Evolutionary conservation across 2,329 filamentous ascomycete genomes (phyloP).

Genomic region (Chrysoporthe cubensis): DNA sequence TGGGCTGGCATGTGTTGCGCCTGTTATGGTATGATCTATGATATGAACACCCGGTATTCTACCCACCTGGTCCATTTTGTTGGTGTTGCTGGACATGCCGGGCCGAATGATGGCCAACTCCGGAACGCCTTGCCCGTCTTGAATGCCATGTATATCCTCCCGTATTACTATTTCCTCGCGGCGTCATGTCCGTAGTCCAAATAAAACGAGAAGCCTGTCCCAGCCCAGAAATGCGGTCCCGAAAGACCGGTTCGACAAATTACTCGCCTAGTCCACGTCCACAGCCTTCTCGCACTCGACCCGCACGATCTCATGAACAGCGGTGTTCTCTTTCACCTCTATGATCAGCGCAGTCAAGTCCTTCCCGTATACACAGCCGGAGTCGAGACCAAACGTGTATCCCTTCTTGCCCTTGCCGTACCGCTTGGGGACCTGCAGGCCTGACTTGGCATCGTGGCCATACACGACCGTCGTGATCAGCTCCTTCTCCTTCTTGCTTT

Average conservation of each 20-base stretch:
- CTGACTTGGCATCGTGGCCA: slow-evolving; percentile 80
- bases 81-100: neutral
- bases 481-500: slow-evolving; percentile 30
- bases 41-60: neutral
- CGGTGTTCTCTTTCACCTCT: slow-evolving; percentile 48
- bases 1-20: too few species aligned
- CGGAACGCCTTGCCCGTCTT: neutral
- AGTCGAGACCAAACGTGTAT: slow-evolving; percentile 85
- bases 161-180: neutral
- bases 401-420: slow-evolving; percentile 25
- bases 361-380: slow-evolving; percentile 77
- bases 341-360: slow-evolving; percentile 79
- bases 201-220: neutral
- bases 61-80: neutral
- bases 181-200: neutral
- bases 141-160: neutral
- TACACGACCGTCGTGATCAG: slow-evolving; percentile 74
- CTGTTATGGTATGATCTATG: neutral
- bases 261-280: neutral
- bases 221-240: neutral
- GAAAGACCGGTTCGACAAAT: neutral
- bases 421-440: slow-evolving; percentile 54
- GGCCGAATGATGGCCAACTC: neutral
- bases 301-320: slow-evolving; percentile 45
- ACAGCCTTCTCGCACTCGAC: slow-evolving; percentile 42